Evolutionary conservation across 768 basidiomycete species (phyloP).

Genomic region (Neoboletus brunneissimus): DNA sequence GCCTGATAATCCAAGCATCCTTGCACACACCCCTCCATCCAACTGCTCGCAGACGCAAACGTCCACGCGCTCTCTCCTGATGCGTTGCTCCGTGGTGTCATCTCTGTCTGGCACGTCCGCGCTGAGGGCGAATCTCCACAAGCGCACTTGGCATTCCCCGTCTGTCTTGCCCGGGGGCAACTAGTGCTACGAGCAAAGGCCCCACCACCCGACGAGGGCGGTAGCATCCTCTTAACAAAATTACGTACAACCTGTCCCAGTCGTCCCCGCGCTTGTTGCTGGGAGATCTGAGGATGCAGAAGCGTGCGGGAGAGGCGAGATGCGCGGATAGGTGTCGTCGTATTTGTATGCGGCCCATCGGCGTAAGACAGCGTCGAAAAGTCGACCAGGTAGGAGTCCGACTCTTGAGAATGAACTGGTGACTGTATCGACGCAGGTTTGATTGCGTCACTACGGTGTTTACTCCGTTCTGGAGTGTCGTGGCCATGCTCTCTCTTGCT

Average conservation of each 20-base stretch:
- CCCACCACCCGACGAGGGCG: constrained; percentile 7
- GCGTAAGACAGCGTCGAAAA: constrained; percentile 12
- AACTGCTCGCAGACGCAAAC: constrained; percentile 15
- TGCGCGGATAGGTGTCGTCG: not conserved
- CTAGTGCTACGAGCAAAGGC: not conserved
- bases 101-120: not conserved
- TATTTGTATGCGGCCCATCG: not conserved
- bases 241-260: constrained; percentile 22
- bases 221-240: constrained; percentile 22
- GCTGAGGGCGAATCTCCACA: not conserved
- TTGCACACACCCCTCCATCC: not conserved
- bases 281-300: not conserved
- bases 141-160: not conserved
- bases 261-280: constrained; percentile 11
- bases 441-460: not conserved
- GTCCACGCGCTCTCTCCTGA: constrained; percentile 21
- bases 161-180: not conserved
- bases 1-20: constrained; percentile 5
- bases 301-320: not conserved
- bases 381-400: constrained; percentile 13
- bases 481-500: not conserved
- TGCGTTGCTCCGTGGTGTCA: constrained; percentile 15
- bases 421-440: not conserved
- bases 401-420: constrained; percentile 1
- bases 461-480: not conserved